phyloP scores from a whole-genome alignment of 345 rosid species.

The Eucalyptus camaldulensis region DNA sequence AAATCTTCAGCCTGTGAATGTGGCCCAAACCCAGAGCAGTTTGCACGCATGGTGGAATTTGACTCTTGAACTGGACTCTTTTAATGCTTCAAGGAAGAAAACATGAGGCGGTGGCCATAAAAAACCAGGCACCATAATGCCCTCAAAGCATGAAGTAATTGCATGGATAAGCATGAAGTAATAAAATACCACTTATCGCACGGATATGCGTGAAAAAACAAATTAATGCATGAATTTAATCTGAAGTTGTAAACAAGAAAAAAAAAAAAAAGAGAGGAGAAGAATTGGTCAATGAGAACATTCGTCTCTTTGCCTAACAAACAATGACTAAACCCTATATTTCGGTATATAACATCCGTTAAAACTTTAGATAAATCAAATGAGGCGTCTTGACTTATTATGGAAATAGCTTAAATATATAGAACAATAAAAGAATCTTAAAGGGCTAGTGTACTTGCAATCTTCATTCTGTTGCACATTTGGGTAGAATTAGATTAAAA shows the following conservation, averaged over 20 bases:
- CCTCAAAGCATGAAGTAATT: background rate
- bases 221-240: no score
- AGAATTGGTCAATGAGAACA: background rate
- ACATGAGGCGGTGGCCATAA: background rate
- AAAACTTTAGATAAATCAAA: background rate
- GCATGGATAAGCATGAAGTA: background rate
- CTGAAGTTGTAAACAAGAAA: background rate
- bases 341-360: background rate
- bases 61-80: background rate
- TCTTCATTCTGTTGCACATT: background rate
- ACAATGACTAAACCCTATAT: background rate
- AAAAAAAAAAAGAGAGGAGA: accelerated
- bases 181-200: background rate
- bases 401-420: background rate
- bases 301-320: background rate
- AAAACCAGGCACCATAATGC: background rate
- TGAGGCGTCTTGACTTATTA: background rate
- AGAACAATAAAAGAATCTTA: background rate
- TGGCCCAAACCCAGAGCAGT: background rate
- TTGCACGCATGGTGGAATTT: accelerated
- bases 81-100: background rate
- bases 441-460: background rate
- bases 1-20: background rate
- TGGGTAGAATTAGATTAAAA: background rate
- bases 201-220: background rate